Evolutionary conservation across 805 yeast genomes (phyloP), one percentile per base, ranked within the genome.

Genomic region (Hanseniaspora guilliermondii): DNA sequence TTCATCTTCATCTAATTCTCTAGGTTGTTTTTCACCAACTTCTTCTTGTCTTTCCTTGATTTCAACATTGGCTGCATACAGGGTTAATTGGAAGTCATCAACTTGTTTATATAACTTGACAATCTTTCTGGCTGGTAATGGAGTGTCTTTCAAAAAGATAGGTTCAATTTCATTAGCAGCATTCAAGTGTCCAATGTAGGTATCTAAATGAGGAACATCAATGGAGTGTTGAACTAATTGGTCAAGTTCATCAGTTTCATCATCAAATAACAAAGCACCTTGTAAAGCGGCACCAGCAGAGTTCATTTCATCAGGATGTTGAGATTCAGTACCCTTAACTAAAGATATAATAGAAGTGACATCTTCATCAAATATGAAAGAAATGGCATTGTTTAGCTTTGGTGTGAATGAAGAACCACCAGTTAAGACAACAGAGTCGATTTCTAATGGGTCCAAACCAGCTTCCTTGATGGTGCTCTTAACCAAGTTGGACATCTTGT

Each of bases 231-330:
- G 85, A 62, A 82, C 73, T 56, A 93, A 82, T 71, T 87, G 95
- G 47, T 76, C 73, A 62, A 83, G 74, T 70, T 87, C 93, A 58
- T 85, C 95, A 53, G 78, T 87, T 64, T 83, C 93, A 56, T 80
- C 74, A 64, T 84, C 91, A 59, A 84, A 73, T 63, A 91, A 75
- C 58, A 80, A 65, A 38, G 95, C 80, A 50, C 96, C 98, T 76
- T 93, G 97, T 67, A 91, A 77, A 59, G 97, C 96, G 56, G 96
- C 94, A 72, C 98, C 98, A 65, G 94, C 83, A 60, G 95, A 82
- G 60, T 84, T 75, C 64, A 88, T 76, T 74, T 93, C 97, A 65
- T 86, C 82, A 57, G 98, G 97, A 71, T 86, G 79, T 58, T 82
- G 67, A 56, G 93, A 85, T 71, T 87, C 87, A 58, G 85, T 62